phyloP scores from a whole-genome alignment of 2,329 filamentous ascomycete genomes.

The Sphaerulina vaccinii region DNA sequence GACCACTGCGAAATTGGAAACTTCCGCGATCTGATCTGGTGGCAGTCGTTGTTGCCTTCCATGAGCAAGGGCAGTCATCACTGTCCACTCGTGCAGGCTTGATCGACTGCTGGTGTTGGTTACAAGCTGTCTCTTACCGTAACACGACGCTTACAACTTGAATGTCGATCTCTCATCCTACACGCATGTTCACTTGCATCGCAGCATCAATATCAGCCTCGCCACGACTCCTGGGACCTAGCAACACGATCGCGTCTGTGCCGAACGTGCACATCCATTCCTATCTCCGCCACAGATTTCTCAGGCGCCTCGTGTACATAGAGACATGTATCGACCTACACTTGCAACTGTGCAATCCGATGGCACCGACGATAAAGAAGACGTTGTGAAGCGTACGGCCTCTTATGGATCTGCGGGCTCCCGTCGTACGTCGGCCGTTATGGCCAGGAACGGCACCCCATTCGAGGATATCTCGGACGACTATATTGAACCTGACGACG shows the following conservation, averaged over 20 bases:
- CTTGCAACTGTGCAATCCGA: not conserved
- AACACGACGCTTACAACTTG: too few relatives aligned
- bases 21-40: not conserved
- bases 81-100: too few relatives aligned
- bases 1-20: not conserved
- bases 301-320: not conserved
- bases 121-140: too few relatives aligned
- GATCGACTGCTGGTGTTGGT: too few relatives aligned
- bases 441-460: not conserved
- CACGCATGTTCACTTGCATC: too few relatives aligned
- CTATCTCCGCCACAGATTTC: not conserved
- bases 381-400: not conserved
- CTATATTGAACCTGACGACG: constrained; percentile 23
- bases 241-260: not conserved
- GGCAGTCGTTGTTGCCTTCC: too few relatives aligned
- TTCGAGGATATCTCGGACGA: constrained; percentile 17
- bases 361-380: too few relatives aligned
- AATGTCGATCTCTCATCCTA: too few relatives aligned
- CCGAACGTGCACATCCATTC: not conserved
- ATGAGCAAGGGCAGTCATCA: not conserved
- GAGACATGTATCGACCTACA: not conserved
- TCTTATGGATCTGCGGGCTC: too few relatives aligned
- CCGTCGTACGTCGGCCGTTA: too few relatives aligned
- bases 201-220: too few relatives aligned
- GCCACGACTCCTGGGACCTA: too few relatives aligned